Percentiles rank a stretch among this genome's conserved stretches.
phyloP scores from a whole-genome alignment of 768 basidiomycete genomes.

The Boletales sp. region DNA sequence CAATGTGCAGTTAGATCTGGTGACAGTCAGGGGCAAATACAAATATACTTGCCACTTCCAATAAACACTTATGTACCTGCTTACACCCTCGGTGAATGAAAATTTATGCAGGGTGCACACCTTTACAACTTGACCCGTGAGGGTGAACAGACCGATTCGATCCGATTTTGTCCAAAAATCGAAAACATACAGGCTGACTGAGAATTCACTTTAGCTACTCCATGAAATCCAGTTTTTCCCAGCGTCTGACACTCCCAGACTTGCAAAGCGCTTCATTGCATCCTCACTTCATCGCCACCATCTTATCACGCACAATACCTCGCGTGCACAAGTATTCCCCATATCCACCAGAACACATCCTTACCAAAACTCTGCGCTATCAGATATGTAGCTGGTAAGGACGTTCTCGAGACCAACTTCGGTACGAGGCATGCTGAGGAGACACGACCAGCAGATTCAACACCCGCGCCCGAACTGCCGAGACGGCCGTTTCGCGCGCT shows the following conservation, averaged over 20 bases:
- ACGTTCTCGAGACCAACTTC: constrained; percentile 47
- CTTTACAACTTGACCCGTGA: constrained; percentile 31
- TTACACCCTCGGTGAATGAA: no score
- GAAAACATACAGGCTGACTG: no score
- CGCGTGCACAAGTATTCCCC: constrained; percentile 26
- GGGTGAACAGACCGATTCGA: constrained; percentile 25
- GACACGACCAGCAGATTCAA: not conserved
- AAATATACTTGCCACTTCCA: not conserved
- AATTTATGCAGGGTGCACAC: constrained; percentile 9
- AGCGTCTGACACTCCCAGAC: constrained; percentile 63
- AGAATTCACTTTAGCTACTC: constrained; percentile 50
- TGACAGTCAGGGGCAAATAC: constrained; percentile 1
- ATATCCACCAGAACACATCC: constrained; percentile 15
- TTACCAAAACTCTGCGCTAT: constrained; percentile 47
- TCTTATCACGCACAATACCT: constrained; percentile 65
- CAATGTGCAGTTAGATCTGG: no score
- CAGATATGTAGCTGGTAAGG: constrained; percentile 31
- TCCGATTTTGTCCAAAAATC: no score
- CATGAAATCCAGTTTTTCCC: constrained; percentile 75
- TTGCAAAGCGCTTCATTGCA: constrained; percentile 49
- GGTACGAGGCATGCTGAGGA: not conserved
- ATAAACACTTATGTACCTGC: no score
- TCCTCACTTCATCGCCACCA: constrained; percentile 54
- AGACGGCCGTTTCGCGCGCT: constrained; percentile 60
- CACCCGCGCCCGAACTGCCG: constrained; percentile 52